Conservation (phyloP, 1,284 basidiomycete species). For the Fomitopsis palustris region DNA sequence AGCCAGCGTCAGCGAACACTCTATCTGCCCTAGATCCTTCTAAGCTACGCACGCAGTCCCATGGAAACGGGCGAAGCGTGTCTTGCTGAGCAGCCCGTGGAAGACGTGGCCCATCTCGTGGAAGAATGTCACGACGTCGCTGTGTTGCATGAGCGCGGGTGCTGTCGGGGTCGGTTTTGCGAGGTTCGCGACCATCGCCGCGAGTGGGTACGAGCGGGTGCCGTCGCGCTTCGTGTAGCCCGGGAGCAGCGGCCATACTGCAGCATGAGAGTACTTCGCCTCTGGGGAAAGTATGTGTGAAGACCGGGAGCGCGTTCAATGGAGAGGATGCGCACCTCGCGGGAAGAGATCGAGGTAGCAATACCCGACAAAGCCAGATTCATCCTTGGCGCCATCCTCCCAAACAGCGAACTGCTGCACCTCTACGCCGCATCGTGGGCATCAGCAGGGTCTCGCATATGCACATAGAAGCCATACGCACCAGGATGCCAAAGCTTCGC, state of each 20-base stretch:
- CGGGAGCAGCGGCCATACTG: slow-evolving; percentile 73
- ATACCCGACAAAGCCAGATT: slow-evolving; percentile 71
- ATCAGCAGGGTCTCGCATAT: background rate
- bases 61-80: slow-evolving; percentile 75
- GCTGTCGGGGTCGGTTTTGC: slow-evolving; percentile 78
- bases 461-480: slow-evolving; percentile 27
- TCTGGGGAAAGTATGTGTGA: no score
- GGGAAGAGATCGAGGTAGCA: slow-evolving; percentile 88
- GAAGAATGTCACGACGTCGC: slow-evolving; percentile 79
- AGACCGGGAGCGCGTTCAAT: no score
- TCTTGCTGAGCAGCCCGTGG: slow-evolving; percentile 74
- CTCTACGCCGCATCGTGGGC: slow-evolving; percentile 38
- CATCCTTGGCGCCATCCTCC: slow-evolving; percentile 71
- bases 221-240: slow-evolving; percentile 56
- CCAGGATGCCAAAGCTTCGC: slow-evolving; percentile 68
- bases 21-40: background rate
- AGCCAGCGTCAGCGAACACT: background rate
- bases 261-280: slow-evolving; percentile 85
- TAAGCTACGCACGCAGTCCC: slow-evolving; percentile 52
- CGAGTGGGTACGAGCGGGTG: slow-evolving; percentile 65
- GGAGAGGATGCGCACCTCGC: slow-evolving; percentile 44
- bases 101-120: slow-evolving; percentile 88
- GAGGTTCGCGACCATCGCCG: slow-evolving; percentile 86
- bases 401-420: slow-evolving; percentile 80
- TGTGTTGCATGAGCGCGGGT: slow-evolving; percentile 80